Percentiles rank a stretch among this genome's conserved stretches.
phyloP scores from a whole-genome alignment of 1,284 basidiomycete species.

The Pyrrhoderma lamaoense region DNA sequence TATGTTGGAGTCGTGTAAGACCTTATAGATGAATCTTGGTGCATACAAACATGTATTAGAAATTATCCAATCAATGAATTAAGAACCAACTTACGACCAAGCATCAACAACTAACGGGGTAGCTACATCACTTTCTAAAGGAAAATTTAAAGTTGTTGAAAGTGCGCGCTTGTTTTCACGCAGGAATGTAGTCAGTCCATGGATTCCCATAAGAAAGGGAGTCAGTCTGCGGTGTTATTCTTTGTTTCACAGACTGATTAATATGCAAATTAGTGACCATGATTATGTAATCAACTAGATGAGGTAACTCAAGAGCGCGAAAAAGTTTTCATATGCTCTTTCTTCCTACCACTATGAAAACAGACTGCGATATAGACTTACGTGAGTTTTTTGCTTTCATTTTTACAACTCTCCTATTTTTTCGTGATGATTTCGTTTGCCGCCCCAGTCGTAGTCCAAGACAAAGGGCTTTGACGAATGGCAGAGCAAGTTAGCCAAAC shows the following conservation, averaged over 20 bases:
- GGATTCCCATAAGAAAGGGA: constrained; percentile 61
- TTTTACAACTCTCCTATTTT: not conserved
- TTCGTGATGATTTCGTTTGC: constrained; percentile 22
- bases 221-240: not conserved
- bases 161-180: constrained; percentile 62
- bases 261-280: not conserved
- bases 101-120: constrained; percentile 67
- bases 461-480: constrained; percentile 22
- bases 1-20: constrained; percentile 56
- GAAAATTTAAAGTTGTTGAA: constrained; percentile 42
- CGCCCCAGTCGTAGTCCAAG: constrained; percentile 23
- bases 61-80: constrained; percentile 9
- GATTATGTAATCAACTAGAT: too few species aligned
- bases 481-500: constrained; percentile 22
- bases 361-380: not conserved
- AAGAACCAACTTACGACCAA: constrained; percentile 68
- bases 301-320: too few species aligned
- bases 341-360: not conserved
- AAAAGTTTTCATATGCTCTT: not conserved
- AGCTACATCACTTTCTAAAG: constrained; percentile 17
- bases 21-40: constrained; percentile 69
- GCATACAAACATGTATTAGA: constrained; percentile 11
- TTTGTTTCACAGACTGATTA: not conserved
- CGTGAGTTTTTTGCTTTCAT: constrained; percentile 3
- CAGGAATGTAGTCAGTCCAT: constrained; percentile 74